These are phyloP conservation scores for Clavariopsis aquatica DNA, from an alignment of 495 filamentous ascomycete genomes.

Conservation along the genomic window DNA sequence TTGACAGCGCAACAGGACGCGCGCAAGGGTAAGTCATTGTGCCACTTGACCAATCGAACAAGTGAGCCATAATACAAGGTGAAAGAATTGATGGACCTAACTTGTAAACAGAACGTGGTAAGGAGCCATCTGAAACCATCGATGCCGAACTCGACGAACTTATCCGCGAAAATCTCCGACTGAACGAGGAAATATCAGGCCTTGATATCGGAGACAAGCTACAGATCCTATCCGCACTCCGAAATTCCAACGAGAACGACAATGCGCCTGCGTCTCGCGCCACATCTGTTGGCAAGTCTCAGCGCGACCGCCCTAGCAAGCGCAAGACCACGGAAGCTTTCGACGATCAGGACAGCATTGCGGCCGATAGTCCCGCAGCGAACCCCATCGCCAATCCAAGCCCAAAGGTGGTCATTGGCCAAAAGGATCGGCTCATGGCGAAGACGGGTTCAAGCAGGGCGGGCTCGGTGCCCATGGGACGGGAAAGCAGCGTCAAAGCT, in stretches of 20 bases:
- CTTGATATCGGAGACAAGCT: slow-evolving; percentile 59
- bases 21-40: slow-evolving; percentile 7
- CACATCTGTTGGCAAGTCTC: slow-evolving; percentile 46
- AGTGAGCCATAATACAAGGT: background rate
- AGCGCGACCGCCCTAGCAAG: slow-evolving; percentile 60
- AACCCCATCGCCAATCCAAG: slow-evolving; percentile 20
- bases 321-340: slow-evolving; percentile 50
- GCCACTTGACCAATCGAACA: background rate
- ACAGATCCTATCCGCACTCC: slow-evolving; percentile 61
- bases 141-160: slow-evolving; percentile 56
- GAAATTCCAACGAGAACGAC: slow-evolving; percentile 59
- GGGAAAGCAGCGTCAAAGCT: slow-evolving; percentile 44
- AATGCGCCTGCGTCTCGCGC: slow-evolving; percentile 47
- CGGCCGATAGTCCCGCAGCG: slow-evolving; percentile 27
- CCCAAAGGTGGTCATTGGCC: slow-evolving; percentile 34
- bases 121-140: slow-evolving; percentile 36
- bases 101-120: slow-evolving; percentile 18
- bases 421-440: slow-evolving; percentile 47
- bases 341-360: slow-evolving; percentile 39
- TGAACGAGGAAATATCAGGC: slow-evolving; percentile 62
- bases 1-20: slow-evolving; percentile 52
- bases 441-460: slow-evolving; percentile 48
- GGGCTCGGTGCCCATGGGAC: slow-evolving; percentile 49
- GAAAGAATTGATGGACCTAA: background rate
- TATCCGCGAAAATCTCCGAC: slow-evolving; percentile 64